phyloP scores from a whole-genome alignment of 2,329 filamentous ascomycete genomes.

The Sclerotinia sclerotiorum region DNA sequence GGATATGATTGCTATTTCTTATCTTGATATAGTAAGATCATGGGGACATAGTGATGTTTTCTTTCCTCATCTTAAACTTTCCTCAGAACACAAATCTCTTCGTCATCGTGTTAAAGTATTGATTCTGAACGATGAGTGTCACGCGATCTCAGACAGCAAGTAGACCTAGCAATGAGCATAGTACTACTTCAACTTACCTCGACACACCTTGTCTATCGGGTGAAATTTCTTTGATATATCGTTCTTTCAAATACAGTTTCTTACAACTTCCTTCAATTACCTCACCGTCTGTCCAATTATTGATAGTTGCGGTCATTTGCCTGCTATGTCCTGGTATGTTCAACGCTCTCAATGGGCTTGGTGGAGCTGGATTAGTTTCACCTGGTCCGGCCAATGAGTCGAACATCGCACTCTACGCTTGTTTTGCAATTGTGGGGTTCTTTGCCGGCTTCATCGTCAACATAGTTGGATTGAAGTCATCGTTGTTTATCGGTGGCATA shows the following conservation, averaged over 20 bases:
- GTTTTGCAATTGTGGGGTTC: conserved; percentile 58
- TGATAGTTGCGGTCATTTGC: conserved; percentile 63
- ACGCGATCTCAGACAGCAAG: conserved; percentile 16
- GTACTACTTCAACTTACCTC: conserved; percentile 9
- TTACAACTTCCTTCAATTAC: conserved; percentile 13
- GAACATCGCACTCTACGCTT: conserved; percentile 47
- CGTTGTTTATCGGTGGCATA: conserved; percentile 67
- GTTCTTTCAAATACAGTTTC: conserved; percentile 1
- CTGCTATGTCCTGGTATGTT: conserved; percentile 72
- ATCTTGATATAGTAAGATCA: conserved; percentile 22
- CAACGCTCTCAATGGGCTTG: conserved; percentile 64
- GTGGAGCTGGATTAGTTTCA: conserved; percentile 60
- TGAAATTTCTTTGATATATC: background rate
- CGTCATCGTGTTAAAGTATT: conserved; percentile 13
- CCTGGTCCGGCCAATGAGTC: conserved; percentile 49
- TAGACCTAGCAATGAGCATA: conserved; percentile 20
- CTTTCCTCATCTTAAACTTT: conserved; percentile 19
- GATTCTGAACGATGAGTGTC: conserved; percentile 17
- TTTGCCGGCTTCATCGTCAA: conserved; percentile 74
- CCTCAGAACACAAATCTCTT: conserved; percentile 8
- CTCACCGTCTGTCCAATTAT: conserved; percentile 17
- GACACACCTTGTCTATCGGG: conserved; percentile 1
- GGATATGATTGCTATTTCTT: background rate
- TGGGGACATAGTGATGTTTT: conserved; percentile 10
- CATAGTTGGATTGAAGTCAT: conserved; percentile 64